Conservation (phyloP, 345 rosid species). For the Clausena lansium region DNA sequence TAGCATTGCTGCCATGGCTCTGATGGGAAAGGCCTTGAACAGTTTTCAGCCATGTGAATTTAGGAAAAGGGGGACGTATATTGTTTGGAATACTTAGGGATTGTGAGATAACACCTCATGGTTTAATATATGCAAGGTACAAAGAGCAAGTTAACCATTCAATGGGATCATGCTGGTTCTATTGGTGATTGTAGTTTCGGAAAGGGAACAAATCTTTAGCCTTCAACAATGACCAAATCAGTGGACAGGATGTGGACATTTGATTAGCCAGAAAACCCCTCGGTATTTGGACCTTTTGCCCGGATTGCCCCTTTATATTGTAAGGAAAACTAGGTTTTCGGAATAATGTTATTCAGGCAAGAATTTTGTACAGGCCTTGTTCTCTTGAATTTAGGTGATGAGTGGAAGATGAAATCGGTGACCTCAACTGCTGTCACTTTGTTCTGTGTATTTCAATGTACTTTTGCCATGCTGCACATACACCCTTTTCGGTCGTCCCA, state of each 20-base stretch:
- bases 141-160: not conserved
- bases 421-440: not conserved
- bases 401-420: not conserved
- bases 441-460: not conserved
- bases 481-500: not conserved
- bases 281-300: not conserved
- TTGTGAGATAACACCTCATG: conserved; percentile 2
- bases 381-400: not conserved
- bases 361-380: conserved; percentile 3
- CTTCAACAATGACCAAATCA: conserved; percentile 2
- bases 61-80: conserved; percentile 44
- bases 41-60: conserved; percentile 56
- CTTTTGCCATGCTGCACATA: not conserved
- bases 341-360: not conserved
- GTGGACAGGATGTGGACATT: conserved; percentile 2
- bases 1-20: conserved; percentile 94
- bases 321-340: not conserved
- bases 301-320: not conserved
- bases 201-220: not conserved
- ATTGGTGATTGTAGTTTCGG: not conserved
- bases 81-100: conserved; percentile 62
- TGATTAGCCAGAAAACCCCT: conserved; percentile 11
- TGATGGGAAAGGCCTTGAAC: conserved; percentile 88
- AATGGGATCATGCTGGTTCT: not conserved
- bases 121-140: not conserved